Percentiles rank a stretch among this genome's conserved stretches.
Conservation (phyloP, 345 rosid genomes). For the Gynandropsis gynandra region DNA sequence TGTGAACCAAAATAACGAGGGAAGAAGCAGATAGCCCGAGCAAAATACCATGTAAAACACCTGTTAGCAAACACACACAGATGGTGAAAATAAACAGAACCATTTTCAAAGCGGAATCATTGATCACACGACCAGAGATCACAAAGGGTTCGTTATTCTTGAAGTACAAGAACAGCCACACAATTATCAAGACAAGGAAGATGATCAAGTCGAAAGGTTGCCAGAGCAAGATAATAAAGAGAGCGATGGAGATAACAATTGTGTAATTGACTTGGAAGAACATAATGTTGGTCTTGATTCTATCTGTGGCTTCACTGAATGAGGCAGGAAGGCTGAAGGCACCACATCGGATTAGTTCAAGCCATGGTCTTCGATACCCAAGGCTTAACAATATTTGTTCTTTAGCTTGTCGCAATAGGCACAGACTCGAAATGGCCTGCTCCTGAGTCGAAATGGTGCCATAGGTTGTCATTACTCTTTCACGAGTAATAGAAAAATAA, state of each 20-base stretch:
- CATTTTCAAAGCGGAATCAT: conserved; percentile 34
- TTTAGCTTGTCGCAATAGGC: conserved; percentile 29
- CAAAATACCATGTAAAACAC: conserved; percentile 31
- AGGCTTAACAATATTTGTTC: conserved; percentile 36
- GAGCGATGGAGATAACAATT: conserved; percentile 26
- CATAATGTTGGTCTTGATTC: conserved; percentile 33
- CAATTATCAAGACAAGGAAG: conserved; percentile 33
- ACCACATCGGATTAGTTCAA: conserved; percentile 36
- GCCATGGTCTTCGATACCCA: conserved; percentile 47
- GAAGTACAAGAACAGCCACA: conserved; percentile 54
- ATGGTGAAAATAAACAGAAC: conserved; percentile 33
- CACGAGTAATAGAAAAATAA: neutral
- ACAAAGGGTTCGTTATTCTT: conserved; percentile 37
- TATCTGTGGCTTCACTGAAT: conserved; percentile 21
- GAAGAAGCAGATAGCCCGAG: conserved; percentile 35
- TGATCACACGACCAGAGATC: conserved; percentile 31
- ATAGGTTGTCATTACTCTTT: conserved; percentile 37
- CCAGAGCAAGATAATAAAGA: conserved; percentile 52
- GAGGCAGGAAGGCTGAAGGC: conserved; percentile 35
- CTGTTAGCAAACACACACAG: conserved; percentile 31
- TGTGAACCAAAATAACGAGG: conserved; percentile 39
- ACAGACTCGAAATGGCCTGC: conserved; percentile 17
- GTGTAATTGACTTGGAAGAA: conserved; percentile 44
- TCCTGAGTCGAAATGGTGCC: conserved; percentile 41
- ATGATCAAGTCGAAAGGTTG: conserved; percentile 43